These are phyloP conservation scores for Lycium ferocissimum DNA, from an alignment of 257 asterid genomes.

Conservation along the genomic window DNA sequence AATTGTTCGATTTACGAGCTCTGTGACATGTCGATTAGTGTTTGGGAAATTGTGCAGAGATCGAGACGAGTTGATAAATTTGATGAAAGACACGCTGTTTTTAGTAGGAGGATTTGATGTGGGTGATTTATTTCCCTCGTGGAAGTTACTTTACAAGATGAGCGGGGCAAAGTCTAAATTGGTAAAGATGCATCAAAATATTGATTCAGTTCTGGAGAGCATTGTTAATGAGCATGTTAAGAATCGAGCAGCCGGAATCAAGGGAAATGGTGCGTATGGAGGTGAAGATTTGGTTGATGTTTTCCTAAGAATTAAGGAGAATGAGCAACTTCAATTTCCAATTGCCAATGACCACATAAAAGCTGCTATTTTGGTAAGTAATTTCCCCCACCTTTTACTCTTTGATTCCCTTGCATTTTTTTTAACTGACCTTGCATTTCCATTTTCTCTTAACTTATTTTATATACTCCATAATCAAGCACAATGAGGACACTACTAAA, in stretches of 20 bases:
- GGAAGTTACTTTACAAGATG: slow-evolving; percentile 22
- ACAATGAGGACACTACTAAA: no score
- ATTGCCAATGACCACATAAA: slow-evolving; percentile 33
- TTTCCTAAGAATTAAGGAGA: slow-evolving; percentile 31
- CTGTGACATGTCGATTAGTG: slow-evolving; percentile 22
- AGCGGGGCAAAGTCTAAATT: slow-evolving; percentile 22
- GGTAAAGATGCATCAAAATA: background rate
- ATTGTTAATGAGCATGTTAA: slow-evolving; percentile 34
- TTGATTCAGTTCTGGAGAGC: slow-evolving; percentile 28
- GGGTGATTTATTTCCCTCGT: slow-evolving; percentile 40
- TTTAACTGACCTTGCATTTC: no score
- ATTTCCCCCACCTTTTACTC: background rate
- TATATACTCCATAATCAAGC: no score
- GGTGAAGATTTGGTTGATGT: slow-evolving; percentile 43
- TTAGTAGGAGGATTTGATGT: slow-evolving; percentile 32
- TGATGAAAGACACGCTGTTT: background rate
- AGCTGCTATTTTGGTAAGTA: slow-evolving; percentile 25
- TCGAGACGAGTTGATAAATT: background rate
- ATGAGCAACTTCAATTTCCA: slow-evolving; percentile 18
- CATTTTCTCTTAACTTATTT: no score
- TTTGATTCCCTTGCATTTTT: no score
- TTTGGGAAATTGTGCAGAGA: slow-evolving; percentile 25
- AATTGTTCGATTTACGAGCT: background rate
- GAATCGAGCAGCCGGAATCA: background rate
- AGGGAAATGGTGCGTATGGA: background rate